Evolutionary conservation across 2,329 filamentous ascomycete genomes (phyloP).

Genomic region (Colletotrichum gloeosporioides): DNA sequence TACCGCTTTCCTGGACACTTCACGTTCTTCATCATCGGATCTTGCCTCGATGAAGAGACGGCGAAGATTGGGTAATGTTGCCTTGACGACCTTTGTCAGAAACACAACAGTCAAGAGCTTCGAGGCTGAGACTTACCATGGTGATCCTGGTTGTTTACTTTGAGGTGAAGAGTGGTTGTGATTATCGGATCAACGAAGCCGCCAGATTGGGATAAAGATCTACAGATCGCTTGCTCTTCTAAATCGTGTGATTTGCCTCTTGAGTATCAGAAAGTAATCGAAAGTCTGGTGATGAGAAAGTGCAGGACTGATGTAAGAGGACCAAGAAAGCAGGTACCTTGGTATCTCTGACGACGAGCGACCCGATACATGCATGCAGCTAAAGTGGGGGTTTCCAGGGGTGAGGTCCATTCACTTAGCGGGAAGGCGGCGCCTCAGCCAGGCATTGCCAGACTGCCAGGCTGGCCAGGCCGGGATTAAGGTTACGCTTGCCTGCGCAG

Average conservation of each 20-base stretch:
- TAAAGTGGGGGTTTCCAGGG: neutral
- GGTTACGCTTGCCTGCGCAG: slow-evolving; percentile 15
- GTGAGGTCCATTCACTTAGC: slow-evolving; percentile 5
- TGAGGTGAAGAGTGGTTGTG: neutral
- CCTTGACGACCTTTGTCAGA: slow-evolving; percentile 47
- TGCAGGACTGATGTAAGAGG: neutral
- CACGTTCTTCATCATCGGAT: slow-evolving; percentile 91
- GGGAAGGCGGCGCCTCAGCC: neutral
- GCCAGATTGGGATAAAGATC: neutral
- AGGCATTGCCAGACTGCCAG: slow-evolving; percentile 3
- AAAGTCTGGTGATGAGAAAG: neutral
- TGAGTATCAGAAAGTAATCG: neutral
- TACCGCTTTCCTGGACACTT: slow-evolving; percentile 92
- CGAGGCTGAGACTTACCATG: neutral
- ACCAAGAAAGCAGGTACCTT: neutral
- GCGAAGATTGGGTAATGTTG: slow-evolving; percentile 90
- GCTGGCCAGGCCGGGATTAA: slow-evolving; percentile 15
- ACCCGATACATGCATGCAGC: slow-evolving; percentile 8
- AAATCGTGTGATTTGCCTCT: neutral
- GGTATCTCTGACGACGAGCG: neutral
- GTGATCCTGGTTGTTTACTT: neutral
- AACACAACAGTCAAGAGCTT: neutral
- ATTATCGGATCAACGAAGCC: neutral
- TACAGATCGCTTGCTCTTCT: neutral
- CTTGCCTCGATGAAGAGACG: slow-evolving; percentile 94